Base-by-base conservation (phyloP, 1,284 basidiomycete species). In the Puccinia horiana region DNA sequence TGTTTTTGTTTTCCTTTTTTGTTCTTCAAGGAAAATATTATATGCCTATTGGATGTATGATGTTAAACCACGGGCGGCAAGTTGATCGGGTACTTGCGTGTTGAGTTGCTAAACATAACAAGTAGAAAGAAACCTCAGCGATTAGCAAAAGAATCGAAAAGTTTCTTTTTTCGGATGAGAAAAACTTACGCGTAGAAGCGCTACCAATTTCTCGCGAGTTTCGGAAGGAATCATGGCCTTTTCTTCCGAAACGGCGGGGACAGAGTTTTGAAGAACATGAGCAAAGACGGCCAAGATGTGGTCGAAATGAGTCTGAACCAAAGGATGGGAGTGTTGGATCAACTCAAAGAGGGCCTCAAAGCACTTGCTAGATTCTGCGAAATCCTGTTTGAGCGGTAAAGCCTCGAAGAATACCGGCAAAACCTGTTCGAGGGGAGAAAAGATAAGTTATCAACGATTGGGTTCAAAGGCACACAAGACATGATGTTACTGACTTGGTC, bases 261-360 rank as follows among this genome's bases (percentile, higher is more conserved):
- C 56, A 2, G 79, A 72, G 75, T 85, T 85, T 37, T 84, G 92
- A 40, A 99, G 90, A 65, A 96, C 94, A 86, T 92, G 90, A 20
- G 91, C 91, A 85, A 98, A 97, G 63, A 96, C 92, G 35, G 89
- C 89, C 44, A 99, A 89, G 70, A 99, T 89, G 80, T 90, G 90
- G 86, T 97, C 94, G 86, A 98, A 90, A 88, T 93, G 85, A 73
- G 90, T 89, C 82, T 97, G 90, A 0, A 91, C 89, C 56, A 90
- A 89, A 16, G 88, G 86, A 52, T 94, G 91, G 86, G 93, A 91
- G 61, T 89, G 90, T 85, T 91, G 90, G 90, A 96, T 95, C 74
- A 99, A 89, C 84, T 92, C 90, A 91, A 99, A 95, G 85, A 99
- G 90, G 37, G 93, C 92, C 67, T 92, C 91, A 91, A 97, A 96